Conservation (phyloP, 163 green algal species). For the Trebouxia gelatinosa region DNA sequence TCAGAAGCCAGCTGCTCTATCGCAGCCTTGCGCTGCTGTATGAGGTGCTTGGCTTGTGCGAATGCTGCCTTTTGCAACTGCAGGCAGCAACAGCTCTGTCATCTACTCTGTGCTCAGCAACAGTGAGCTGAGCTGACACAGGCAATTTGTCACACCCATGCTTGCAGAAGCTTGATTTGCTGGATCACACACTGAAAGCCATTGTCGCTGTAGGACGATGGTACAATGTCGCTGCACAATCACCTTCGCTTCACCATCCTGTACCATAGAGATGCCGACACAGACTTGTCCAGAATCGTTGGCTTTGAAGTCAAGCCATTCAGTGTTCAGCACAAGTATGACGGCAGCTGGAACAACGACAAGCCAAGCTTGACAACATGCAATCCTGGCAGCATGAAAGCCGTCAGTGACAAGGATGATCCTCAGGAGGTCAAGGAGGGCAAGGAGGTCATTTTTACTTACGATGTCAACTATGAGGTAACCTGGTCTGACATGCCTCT, state of each 20-base stretch:
- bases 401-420: slow-evolving; percentile 71
- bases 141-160: background rate
- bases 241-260: slow-evolving; percentile 97
- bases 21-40: slow-evolving; percentile 36
- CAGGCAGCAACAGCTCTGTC: slow-evolving; percentile 13
- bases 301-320: slow-evolving; percentile 98
- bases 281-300: slow-evolving; percentile 85
- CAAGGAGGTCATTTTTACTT: slow-evolving; percentile 94
- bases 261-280: slow-evolving; percentile 87
- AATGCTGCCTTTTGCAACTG: slow-evolving; percentile 55
- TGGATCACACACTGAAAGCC: too few species aligned
- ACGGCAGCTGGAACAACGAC: slow-evolving; percentile 40
- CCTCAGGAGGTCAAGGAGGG: slow-evolving; percentile 78
- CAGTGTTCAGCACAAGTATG: slow-evolving; percentile 88
- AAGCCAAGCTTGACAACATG: slow-evolving; percentile 79
- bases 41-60: slow-evolving; percentile 36
- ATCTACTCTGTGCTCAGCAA: background rate
- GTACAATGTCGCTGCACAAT: slow-evolving; percentile 87
- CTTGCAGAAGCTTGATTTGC: too few species aligned
- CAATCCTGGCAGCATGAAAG: slow-evolving; percentile 75
- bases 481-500: too few species aligned
- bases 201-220: slow-evolving; percentile 55
- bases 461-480: slow-evolving; percentile 92
- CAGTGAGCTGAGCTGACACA: background rate
- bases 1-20: slow-evolving; percentile 51